Percentiles rank a stretch among this genome's conserved stretches.
phyloP scores from a whole-genome alignment of 148 eudicot species.

The Rhododendron molle region DNA sequence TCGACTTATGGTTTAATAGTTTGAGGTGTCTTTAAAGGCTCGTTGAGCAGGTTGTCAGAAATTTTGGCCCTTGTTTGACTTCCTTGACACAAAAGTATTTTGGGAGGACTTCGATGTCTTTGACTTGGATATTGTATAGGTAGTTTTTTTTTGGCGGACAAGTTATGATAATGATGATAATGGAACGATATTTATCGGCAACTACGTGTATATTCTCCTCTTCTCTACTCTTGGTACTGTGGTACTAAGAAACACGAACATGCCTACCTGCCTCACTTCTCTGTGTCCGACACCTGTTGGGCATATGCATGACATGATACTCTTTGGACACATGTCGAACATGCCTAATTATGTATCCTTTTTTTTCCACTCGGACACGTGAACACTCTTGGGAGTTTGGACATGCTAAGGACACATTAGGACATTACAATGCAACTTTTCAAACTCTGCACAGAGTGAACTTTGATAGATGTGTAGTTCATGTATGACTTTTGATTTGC shows the following conservation, averaged over 20 bases:
- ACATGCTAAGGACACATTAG: neutral
- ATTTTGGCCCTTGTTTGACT: neutral
- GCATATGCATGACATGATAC: neutral
- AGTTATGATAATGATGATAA: neutral
- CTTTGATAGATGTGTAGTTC: neutral
- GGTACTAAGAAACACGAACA: neutral
- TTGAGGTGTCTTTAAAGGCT: neutral
- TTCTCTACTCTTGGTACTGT: neutral
- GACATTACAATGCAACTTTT: neutral
- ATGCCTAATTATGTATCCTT: neutral
- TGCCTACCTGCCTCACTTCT: neutral
- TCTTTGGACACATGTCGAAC: neutral
- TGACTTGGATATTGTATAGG: neutral
- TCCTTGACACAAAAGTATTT: neutral
- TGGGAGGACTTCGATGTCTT: neutral
- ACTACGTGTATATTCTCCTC: neutral
- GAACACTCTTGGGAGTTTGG: neutral
- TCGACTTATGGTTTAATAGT: neutral
- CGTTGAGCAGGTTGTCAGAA: neutral
- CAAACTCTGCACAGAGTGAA: neutral
- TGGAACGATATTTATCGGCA: neutral
- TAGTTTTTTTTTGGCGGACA: neutral
- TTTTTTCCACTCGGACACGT: neutral
- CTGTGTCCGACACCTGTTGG: neutral
- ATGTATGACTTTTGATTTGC: neutral